Evolutionary conservation across 441 rosid species (phyloP), one percentile per base, ranked within the genome.

Genomic region (Corymbia citriodora): DNA sequence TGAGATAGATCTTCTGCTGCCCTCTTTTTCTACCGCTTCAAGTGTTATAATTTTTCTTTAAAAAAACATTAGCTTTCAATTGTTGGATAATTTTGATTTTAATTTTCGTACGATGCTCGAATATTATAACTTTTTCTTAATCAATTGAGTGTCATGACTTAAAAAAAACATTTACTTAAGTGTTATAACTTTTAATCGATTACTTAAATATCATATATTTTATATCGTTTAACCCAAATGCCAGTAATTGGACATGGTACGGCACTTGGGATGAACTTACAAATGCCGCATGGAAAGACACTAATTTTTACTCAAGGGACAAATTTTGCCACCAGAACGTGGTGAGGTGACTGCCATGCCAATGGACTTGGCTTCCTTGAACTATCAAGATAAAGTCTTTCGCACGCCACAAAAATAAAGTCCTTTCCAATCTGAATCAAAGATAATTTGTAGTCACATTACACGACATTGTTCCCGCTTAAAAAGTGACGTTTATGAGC

Each of bases 191-290:
- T 21, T 21, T 21, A 29, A 29, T 63, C 0, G 1, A 29, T 63
- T 9, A 1, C 9, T 63, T 63, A 33, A 63, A 63, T 63, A 29
- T 63, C 33, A 63, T 63, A 29, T 13, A 13, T 63, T 63, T 40
- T 1, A 11, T 36, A 36, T 10, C 2, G 0, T 74, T 40, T 6
- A 74, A 36, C 1, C 29, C 16, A 19, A 74, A 40, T 1, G 50
- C 49, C 13, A 0, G 8, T 74, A 0, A 74, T 40, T 0, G 2
- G 5, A 19, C 25, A 13, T 0, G 27, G 8, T 16, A 40, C 21
- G 16, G 17, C 6, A 40, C 2, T 74, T 74, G 29, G 50, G 50
- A 40, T 74, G 50, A 40, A 40, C 17, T 63, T 63, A 63, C 18
- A 63, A 0, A 63, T 63, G 36, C 0, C 9, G 10, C 25, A 4